These are phyloP conservation scores for Nakazawaea peltata DNA, from an alignment of 805 yeast species.

Conservation along the genomic window DNA sequence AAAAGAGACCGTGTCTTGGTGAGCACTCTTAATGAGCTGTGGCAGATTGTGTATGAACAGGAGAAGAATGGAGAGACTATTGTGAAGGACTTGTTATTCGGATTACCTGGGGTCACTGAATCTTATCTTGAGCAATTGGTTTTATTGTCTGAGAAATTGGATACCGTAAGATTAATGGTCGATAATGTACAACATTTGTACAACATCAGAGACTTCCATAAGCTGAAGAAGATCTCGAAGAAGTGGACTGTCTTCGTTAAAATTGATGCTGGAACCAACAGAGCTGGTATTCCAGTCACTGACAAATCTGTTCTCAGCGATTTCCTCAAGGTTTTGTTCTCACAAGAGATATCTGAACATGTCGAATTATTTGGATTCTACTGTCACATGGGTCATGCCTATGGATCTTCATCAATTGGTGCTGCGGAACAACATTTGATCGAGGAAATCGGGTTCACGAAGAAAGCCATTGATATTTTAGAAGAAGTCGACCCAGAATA, in stretches of 20 bases:
- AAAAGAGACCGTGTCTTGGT: conserved; percentile 43
- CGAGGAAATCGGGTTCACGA: conserved; percentile 52
- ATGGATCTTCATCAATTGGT: conserved; percentile 34
- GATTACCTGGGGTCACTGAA: conserved; percentile 50
- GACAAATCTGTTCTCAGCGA: conserved; percentile 27
- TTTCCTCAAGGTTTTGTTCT: conserved; percentile 23
- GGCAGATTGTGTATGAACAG: conserved; percentile 29
- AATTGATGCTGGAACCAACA: conserved; percentile 60
- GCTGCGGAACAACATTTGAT: conserved; percentile 40
- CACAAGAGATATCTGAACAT: conserved; percentile 18
- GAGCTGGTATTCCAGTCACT: conserved; percentile 47
- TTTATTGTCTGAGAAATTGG: conserved; percentile 31
- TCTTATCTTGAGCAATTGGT: conserved; percentile 39
- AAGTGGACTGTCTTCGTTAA: conserved; percentile 64
- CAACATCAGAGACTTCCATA: conserved; percentile 30
- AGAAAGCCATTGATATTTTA: conserved; percentile 40
- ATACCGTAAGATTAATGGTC: conserved; percentile 45
- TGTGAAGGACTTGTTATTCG: conserved; percentile 42
- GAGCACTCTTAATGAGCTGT: conserved; percentile 63
- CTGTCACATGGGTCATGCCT: conserved; percentile 77
- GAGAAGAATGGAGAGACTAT: conserved; percentile 16
- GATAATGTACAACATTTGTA: conserved; percentile 54
- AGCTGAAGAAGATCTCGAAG: conserved; percentile 1
- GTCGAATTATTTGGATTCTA: conserved; percentile 59
- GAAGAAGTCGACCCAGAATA: conserved; percentile 24